Evolutionary conservation across 345 rosid genomes (phyloP).

Genomic region (Ceriops zippeliana): DNA sequence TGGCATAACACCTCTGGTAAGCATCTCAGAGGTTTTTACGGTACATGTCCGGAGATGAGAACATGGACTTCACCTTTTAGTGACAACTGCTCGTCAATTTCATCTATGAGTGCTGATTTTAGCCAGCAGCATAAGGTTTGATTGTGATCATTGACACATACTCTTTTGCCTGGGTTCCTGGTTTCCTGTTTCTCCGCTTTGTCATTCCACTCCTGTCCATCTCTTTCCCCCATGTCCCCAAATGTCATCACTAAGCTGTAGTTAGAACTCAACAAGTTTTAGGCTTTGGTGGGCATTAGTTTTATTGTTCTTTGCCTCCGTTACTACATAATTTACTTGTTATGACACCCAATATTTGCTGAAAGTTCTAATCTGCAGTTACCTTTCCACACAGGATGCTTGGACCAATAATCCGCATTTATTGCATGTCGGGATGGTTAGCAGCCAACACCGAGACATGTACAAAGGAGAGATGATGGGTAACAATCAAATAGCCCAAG

Average conservation of each 20-base stretch:
- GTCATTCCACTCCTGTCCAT: background rate
- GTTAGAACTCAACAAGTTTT: background rate
- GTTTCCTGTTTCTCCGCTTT: slow-evolving; percentile 11
- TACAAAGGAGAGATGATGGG: slow-evolving; percentile 5
- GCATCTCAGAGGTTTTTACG: slow-evolving; percentile 32
- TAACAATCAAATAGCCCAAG: slow-evolving; percentile 8
- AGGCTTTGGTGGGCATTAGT: background rate
- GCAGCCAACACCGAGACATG: slow-evolving; percentile 17
- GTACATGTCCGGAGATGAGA: slow-evolving; percentile 50
- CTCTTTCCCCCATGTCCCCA: no score
- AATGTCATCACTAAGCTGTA: no score
- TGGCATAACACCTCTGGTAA: slow-evolving; percentile 35
- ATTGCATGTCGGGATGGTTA: slow-evolving; percentile 14
- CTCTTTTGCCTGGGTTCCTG: background rate
- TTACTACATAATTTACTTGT: background rate
- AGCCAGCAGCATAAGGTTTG: slow-evolving; percentile 47
- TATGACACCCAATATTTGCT: background rate
- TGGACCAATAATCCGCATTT: slow-evolving; percentile 19
- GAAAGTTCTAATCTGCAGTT: background rate
- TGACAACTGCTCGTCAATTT: slow-evolving; percentile 29
- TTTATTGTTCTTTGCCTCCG: background rate
- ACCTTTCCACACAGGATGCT: slow-evolving; percentile 19
- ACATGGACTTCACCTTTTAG: slow-evolving; percentile 34
- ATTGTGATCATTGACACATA: background rate
- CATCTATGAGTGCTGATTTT: slow-evolving; percentile 34